Base-by-base conservation (phyloP, 176 grass and related monocot genomes). In the Musa acuminata region DNA sequence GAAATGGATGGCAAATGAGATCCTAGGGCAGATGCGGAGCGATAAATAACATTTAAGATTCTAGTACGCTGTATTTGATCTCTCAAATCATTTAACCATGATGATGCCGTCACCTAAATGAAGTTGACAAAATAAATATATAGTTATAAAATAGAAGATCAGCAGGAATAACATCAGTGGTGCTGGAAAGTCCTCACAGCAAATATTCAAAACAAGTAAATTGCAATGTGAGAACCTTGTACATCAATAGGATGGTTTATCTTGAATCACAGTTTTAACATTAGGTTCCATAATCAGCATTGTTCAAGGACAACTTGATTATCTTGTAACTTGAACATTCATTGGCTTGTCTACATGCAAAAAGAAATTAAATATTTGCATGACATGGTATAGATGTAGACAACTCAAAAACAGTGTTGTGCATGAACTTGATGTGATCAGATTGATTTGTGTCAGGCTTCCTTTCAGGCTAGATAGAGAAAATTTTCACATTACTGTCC, bases 41-140 rank as follows among this genome's bases (percentile, higher is more conserved):
- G 88, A 79, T 98, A 98, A 76, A 98, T 82, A n/a, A 87, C 95
- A 82, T 93, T 98, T 68, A 98, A 85, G 70, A 98, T 83, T 68
- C 90, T 88, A 23, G 95, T 98, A 75, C 84, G 90, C 71, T 98
- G 90, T 78, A 98, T 79, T 83, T 93, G 90, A 87, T 98, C 95
- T 80, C 90, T 89, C 75, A 98, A 67, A 87, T 98, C 95, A 87
- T 98, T 98, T 86, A 98, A 84, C 95, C 95, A 98, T 51, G 95
- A 98, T 26, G 95, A 98, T 77, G 95, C 90, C 55, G 88, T 98
- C 77, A 98, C 95, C 95, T 98, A 72, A 74, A 85, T 72, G 26
- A 19, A 85, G 23, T 26, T 2, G 8, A 76, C 11, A 35, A 50
- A 62, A 80, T 17, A 11, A 77, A 64, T 26, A 70, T 49, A 12